These are phyloP conservation scores for Pilasporangium apinafurcum DNA, from an alignment of 352 stramenopile species.

Conservation along the genomic window DNA sequence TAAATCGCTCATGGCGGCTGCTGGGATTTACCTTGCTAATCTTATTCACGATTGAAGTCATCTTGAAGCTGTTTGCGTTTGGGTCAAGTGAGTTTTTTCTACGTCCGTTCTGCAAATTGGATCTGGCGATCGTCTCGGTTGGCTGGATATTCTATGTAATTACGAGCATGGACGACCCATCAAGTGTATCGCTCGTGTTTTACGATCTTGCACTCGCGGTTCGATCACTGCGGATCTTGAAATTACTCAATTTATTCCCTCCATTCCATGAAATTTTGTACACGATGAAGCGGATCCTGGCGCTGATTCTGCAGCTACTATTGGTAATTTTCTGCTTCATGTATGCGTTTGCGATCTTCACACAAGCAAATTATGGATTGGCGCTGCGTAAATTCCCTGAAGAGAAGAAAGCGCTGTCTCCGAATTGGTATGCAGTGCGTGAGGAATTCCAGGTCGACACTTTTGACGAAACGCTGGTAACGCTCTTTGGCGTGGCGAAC, in stretches of 20 bases:
- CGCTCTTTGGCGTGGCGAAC: conserved; percentile 69
- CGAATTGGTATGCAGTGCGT: conserved; percentile 61
- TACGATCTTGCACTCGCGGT: conserved; percentile 73
- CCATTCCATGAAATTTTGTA: conserved; percentile 83
- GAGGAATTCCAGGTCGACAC: conserved; percentile 76
- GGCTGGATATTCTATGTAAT: conserved; percentile 78
- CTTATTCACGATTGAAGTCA: conserved; percentile 69
- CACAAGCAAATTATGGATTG: conserved; percentile 68
- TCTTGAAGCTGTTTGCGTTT: conserved; percentile 80
- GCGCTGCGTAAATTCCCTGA: conserved; percentile 48
- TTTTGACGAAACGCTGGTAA: conserved; percentile 72
- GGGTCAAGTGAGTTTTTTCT: conserved; percentile 67
- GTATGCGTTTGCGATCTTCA: conserved; percentile 79
- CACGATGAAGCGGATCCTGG: conserved; percentile 80
- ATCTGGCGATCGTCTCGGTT: conserved; percentile 61
- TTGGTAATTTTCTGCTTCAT: conserved; percentile 83
- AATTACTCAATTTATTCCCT: conserved; percentile 75
- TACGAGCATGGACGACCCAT: conserved; percentile 49
- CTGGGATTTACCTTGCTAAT: conserved; percentile 62
- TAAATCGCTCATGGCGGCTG: conserved; percentile 67
- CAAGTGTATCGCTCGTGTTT: conserved; percentile 64
- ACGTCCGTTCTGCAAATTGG: conserved; percentile 71
- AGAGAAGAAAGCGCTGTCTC: conserved; percentile 35
- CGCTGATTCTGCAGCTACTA: conserved; percentile 70
- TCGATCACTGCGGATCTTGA: conserved; percentile 71